phyloP scores from a whole-genome alignment of 257 asterid genomes.

The Primulina eburnea region DNA sequence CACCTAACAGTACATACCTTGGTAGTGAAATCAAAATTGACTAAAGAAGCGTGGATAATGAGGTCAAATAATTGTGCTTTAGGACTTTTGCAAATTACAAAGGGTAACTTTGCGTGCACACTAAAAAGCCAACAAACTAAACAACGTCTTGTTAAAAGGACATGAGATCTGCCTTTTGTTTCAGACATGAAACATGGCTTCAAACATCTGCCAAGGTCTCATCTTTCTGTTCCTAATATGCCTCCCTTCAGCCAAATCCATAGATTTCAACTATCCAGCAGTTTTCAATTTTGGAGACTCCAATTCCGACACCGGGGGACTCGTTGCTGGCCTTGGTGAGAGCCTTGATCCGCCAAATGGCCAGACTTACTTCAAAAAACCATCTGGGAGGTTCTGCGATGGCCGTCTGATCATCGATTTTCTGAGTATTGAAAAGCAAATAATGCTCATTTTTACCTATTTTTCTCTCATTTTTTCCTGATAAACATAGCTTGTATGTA shows the following conservation, averaged over 20 bases:
- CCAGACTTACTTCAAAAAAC: conserved; percentile 70
- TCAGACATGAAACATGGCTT: conserved; percentile 41
- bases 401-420: conserved; percentile 82
- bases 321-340: conserved; percentile 64
- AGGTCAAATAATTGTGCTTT: neutral
- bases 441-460: no score
- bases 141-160: conserved; percentile 27
- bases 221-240: conserved; percentile 25
- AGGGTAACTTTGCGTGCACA: conserved; percentile 53
- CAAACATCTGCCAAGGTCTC: conserved; percentile 30
- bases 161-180: conserved; percentile 9
- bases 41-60: neutral
- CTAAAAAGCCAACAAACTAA: conserved; percentile 32
- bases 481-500: neutral
- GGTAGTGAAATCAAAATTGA: neutral
- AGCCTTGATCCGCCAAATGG: conserved; percentile 80
- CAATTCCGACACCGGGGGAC: conserved; percentile 86
- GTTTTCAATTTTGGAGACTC: conserved; percentile 99
- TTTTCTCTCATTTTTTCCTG: neutral
- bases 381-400: conserved; percentile 87
- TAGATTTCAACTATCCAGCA: conserved; percentile 81
- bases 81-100: neutral
- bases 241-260: conserved; percentile 38
- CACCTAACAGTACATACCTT: no score
- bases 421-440: conserved; percentile 35